A percentile compares a stretch with the other conserved stretches of the same genome.
These are phyloP conservation scores for Gaeumannomyces sp. DNA, from an alignment of 2,329 filamentous ascomycete genomes.

Conservation along the genomic window DNA sequence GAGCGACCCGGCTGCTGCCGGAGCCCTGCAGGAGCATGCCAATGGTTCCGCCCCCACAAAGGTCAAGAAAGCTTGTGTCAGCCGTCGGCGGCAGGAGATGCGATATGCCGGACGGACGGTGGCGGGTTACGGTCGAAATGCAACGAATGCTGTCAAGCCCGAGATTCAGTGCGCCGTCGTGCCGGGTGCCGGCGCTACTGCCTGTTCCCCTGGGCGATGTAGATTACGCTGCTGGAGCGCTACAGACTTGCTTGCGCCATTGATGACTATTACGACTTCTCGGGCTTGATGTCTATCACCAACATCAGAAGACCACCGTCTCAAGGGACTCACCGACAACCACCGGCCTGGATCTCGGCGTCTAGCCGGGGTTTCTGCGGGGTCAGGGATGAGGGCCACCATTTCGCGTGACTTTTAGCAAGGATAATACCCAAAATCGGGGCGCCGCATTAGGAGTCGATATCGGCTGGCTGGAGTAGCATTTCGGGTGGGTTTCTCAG, in stretches of 20 bases:
- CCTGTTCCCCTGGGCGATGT: conserved; percentile 26
- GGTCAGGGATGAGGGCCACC: not conserved
- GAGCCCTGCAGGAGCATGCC: not conserved
- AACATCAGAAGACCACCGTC: not conserved
- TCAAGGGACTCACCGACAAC: not conserved
- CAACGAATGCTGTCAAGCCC: not conserved
- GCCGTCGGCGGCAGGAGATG: not conserved
- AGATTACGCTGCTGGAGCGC: conserved; percentile 75
- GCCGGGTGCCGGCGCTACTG: too few species aligned
- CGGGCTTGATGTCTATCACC: conserved; percentile 60
- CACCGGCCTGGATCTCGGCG: not conserved
- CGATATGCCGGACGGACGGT: too few species aligned
- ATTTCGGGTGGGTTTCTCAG: not conserved
- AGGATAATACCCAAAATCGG: not conserved
- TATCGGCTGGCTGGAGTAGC: not conserved
- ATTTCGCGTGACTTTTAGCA: not conserved
- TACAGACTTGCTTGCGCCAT: conserved; percentile 73
- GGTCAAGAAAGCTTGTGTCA: not conserved
- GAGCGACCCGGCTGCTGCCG: too few species aligned
- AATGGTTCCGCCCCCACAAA: not conserved
- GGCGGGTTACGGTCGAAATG: not conserved
- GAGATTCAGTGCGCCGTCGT: too few species aligned
- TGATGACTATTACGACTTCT: conserved; percentile 80
- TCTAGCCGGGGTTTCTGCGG: not conserved
- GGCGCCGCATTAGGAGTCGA: not conserved